phyloP scores from a whole-genome alignment of 2,329 filamentous ascomycete genomes.

The Metarhizium sp. region DNA sequence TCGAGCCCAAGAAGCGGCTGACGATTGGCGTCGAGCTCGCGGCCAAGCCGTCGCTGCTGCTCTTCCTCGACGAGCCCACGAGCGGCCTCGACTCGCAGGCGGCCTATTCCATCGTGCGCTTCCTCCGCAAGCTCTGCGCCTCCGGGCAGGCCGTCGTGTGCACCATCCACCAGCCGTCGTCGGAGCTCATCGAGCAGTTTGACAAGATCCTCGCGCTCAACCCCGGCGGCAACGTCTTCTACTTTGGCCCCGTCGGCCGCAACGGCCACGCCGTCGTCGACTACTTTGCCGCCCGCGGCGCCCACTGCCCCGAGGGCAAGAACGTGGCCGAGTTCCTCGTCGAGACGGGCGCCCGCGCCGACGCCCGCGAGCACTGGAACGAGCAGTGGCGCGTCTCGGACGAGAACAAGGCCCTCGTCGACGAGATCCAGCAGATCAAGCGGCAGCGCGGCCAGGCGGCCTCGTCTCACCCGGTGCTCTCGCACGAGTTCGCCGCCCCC shows the following conservation, averaged over 20 bases:
- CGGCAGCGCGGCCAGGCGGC: constrained; percentile 8
- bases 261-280: constrained; percentile 34
- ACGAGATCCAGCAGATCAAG: constrained; percentile 57
- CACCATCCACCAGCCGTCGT: constrained; percentile 49
- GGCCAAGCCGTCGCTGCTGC: constrained; percentile 44
- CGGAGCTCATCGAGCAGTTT: constrained; percentile 44
- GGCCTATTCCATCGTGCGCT: constrained; percentile 48
- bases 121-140: constrained; percentile 48
- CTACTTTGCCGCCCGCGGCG: constrained; percentile 51
- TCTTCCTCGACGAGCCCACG: constrained; percentile 52
- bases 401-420: constrained; percentile 46
- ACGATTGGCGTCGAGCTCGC: constrained; percentile 46
- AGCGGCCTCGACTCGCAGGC: constrained; percentile 47
- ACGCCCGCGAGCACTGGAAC: constrained; percentile 51
- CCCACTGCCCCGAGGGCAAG: constrained; percentile 49
- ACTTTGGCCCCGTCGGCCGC: constrained; percentile 42
- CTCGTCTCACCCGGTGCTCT: constrained; percentile 12
- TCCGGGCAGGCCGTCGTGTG: constrained; percentile 49
- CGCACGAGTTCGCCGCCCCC: constrained; percentile 55
- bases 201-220: constrained; percentile 43
- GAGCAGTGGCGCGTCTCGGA: constrained; percentile 62
- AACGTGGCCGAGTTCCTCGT: constrained; percentile 42
- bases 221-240: constrained; percentile 41
- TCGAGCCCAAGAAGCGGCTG: constrained; percentile 44
- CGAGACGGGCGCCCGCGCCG: constrained; percentile 27